Percentiles rank a stretch among this genome's conserved stretches.
These are phyloP conservation scores for Nannochloris sp. DNA, from an alignment of 139 green algal species.

Conservation along the genomic window DNA sequence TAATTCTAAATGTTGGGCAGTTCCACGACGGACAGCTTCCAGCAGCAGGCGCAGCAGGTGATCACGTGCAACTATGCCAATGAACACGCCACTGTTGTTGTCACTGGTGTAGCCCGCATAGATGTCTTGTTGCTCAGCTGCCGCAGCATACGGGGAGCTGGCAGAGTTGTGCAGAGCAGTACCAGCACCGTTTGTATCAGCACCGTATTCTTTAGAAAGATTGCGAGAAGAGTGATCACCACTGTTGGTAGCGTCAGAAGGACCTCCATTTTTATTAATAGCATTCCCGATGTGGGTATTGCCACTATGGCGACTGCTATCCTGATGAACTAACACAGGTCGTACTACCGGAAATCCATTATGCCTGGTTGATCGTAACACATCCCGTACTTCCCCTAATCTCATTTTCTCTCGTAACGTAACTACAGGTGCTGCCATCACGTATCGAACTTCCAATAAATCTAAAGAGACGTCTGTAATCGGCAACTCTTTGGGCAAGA, in stretches of 20 bases:
- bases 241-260: conserved; percentile 18
- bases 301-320: not conserved
- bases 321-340: not conserved
- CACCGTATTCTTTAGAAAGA: not conserved
- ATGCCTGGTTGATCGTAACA: conserved; percentile 49
- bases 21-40: conserved; percentile 29
- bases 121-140: not conserved
- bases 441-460: conserved; percentile 45
- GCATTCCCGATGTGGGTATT: not conserved
- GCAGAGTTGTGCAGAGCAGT: not conserved
- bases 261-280: not conserved
- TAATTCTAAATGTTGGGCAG: conserved; percentile 33
- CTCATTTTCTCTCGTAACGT: conserved; percentile 44
- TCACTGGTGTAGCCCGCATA: not conserved
- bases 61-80: conserved; percentile 63
- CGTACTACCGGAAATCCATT: conserved; percentile 63
- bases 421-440: conserved; percentile 62
- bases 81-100: conserved; percentile 44
- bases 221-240: no score
- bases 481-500: conserved; percentile 48
- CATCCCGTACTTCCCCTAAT: conserved; percentile 40
- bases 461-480: conserved; percentile 36
- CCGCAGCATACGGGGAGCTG: no score
- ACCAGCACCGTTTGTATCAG: no score
- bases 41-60: conserved; percentile 75